Conservation (phyloP, 306 rosid species). For the Malus sieversii region DNA sequence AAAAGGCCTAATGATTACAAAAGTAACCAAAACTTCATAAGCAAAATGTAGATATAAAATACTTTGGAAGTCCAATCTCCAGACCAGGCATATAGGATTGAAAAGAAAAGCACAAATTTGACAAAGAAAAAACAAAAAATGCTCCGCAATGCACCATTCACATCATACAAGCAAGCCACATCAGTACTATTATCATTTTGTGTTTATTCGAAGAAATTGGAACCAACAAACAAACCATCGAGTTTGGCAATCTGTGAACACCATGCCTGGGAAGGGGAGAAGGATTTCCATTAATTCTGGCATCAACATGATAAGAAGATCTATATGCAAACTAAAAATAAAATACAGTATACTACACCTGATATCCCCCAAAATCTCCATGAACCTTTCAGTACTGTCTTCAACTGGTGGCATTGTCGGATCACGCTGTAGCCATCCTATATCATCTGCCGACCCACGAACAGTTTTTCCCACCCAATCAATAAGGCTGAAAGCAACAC, state of each 20-base stretch:
- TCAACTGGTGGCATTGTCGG: conserved; percentile 74
- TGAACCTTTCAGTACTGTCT: conserved; percentile 81
- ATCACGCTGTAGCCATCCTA: conserved; percentile 93
- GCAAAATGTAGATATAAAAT: background rate
- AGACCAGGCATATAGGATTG: background rate
- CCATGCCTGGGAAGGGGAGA: conserved; percentile 68
- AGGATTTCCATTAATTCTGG: conserved; percentile 18
- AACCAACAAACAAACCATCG: conserved; percentile 82
- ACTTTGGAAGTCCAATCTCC: background rate
- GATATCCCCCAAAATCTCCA: conserved; percentile 62
- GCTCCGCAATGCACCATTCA: background rate
- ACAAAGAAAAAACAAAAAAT: background rate
- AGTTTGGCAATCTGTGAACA: conserved; percentile 77
- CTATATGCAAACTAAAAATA: conserved; percentile 2
- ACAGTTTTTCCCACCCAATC: conserved; percentile 83
- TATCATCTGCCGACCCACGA: conserved; percentile 90
- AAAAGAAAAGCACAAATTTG: background rate
- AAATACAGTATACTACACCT: conserved; percentile 34
- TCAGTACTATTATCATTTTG: background rate
- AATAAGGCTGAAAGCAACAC: conserved; percentile 54
- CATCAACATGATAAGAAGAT: conserved; percentile 1
- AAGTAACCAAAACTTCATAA: background rate
- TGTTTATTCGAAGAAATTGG: conserved; percentile 30
- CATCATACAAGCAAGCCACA: background rate
- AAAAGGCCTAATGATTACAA: conserved; percentile 65